A percentile compares a stretch with the other conserved stretches of the same genome.
Conservation (phyloP, 257 asterid species). For the Solanum peruvianum region DNA sequence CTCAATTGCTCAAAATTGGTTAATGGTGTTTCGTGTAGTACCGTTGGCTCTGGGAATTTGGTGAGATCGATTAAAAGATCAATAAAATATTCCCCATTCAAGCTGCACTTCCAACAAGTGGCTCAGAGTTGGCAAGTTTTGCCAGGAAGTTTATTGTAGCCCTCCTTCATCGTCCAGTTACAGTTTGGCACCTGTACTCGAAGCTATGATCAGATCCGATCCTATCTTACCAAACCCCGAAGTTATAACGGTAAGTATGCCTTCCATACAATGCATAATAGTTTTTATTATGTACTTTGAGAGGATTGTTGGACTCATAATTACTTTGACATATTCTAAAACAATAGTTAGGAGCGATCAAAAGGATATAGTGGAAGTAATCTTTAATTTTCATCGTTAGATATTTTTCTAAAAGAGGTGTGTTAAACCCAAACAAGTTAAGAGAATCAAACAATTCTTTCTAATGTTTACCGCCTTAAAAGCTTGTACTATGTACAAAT, state of each 20-base stretch:
- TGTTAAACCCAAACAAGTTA: no score
- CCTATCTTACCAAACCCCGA: neutral
- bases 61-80: neutral
- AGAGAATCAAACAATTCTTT: neutral
- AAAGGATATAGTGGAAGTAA: no score
- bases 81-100: neutral
- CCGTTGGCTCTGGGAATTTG: neutral
- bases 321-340: neutral
- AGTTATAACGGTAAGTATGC: neutral
- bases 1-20: neutral
- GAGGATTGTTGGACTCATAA: neutral
- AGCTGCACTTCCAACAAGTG: neutral
- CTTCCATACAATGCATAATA: neutral
- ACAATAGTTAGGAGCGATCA: neutral
- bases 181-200: neutral
- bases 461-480: neutral
- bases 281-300: no score
- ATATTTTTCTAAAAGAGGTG: no score
- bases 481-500: neutral
- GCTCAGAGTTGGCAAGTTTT: neutral
- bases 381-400: neutral
- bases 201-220: neutral
- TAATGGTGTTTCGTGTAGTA: neutral
- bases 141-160: no score
- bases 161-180: neutral